Evolutionary conservation across 2,329 filamentous ascomycete species (phyloP).

Genomic region (Exophiala oligosperma): DNA sequence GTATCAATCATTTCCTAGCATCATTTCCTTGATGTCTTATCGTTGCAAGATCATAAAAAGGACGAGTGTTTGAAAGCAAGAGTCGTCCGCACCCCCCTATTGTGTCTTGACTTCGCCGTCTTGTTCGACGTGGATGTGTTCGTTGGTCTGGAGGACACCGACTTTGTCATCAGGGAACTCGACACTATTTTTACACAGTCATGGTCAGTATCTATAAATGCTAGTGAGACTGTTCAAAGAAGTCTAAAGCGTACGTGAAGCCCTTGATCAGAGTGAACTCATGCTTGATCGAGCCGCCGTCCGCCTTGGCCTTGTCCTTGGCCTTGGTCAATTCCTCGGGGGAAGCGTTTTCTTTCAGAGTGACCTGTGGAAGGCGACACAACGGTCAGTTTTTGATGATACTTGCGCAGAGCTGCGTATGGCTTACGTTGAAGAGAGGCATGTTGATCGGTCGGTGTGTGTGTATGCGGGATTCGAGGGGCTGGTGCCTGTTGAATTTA

Average conservation of each 20-base stretch:
- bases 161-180: constrained; percentile 68
- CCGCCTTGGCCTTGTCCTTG: constrained; percentile 70
- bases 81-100: constrained; percentile 44
- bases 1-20: no score
- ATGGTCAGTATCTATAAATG: not conserved
- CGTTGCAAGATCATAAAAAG: not conserved
- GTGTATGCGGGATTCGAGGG: not conserved
- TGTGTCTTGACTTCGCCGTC: constrained; percentile 72
- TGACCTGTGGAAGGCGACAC: constrained; percentile 59
- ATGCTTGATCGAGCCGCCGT: constrained; percentile 81
- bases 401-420: no score
- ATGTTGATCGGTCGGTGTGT: constrained; percentile 28
- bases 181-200: constrained; percentile 56
- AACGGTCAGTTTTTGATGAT: constrained; percentile 1
- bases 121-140: constrained; percentile 76
- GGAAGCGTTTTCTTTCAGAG: constrained; percentile 70
- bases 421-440: constrained; percentile 42
- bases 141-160: constrained; percentile 64
- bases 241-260: constrained; percentile 69
- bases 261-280: constrained; percentile 88
- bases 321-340: constrained; percentile 67
- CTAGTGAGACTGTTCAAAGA: constrained; percentile 23
- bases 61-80: not conserved
- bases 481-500: not conserved
- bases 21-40: not conserved